Base-by-base conservation (phyloP, 1,139 yeast genomes). In the Meyerozyma smithsonii region DNA sequence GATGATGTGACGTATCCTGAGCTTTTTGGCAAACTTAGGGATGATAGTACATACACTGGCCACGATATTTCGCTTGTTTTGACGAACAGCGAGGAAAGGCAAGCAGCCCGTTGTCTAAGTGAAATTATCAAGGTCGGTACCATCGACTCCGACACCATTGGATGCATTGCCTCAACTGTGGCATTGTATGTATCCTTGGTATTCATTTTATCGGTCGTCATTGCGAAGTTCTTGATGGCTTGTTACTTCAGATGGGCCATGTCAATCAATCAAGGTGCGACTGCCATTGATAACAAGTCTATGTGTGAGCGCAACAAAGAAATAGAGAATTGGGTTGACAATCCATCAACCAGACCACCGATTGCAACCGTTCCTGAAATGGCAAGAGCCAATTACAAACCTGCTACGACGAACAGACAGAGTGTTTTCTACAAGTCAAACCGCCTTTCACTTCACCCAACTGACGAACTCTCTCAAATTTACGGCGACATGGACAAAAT, bases 111-210 rank as follows among this genome's bases (percentile, higher is more conserved):
- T 53, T 92, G 98, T 62, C 68, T 92, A 40, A 70, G 84, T n/a
- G 97, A 92, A 61, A 84, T 87, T 42, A 71, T 86, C 42, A 87
- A 84, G 62, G 95, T 90, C 17, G 98, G 98, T 18, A 81, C 79
- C 36, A 79, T 92, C 41, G 97, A 92, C 58, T 79, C 94, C 1
- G 89, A 87, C 41, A 81, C 96, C 10, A 80, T 92, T 54, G 98
- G 98, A n/a, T 92, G 98, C 64, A 81, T 92, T 60, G 96, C 97
- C 0, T 87, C 97, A 1, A 71, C 78, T 46, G 81, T 89, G 36
- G 96, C 90, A 2, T 73, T 92, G 46, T 79, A 81, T 50, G 76
- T 84, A 12, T 85, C 97, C 0, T 72, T 92, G 55, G 82, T 85
- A 10, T 87, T 92, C 59, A 90, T 92, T 54, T 72, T 92, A 44